phyloP scores from a whole-genome alignment of 306 rosid species.

The Calophaca sinica region DNA sequence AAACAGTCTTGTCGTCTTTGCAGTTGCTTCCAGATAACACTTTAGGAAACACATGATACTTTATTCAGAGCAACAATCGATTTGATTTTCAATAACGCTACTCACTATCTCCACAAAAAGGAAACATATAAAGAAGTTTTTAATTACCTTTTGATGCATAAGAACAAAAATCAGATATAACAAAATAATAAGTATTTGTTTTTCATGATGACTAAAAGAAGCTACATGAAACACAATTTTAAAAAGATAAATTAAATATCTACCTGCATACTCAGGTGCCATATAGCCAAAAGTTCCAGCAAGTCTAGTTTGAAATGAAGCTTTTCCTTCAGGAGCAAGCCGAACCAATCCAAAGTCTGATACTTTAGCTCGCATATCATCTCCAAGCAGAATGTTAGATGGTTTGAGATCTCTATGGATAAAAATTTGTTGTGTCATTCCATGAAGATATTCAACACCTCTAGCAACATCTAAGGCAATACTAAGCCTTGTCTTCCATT shows the following conservation, averaged over 20 bases:
- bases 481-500: constrained; percentile 78
- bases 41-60: too few relatives aligned
- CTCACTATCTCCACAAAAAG: too few relatives aligned
- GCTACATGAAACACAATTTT: not conserved
- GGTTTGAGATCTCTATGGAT: constrained; percentile 97
- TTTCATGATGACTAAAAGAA: not conserved
- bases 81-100: too few relatives aligned
- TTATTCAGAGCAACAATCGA: too few relatives aligned
- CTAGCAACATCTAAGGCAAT: constrained; percentile 95
- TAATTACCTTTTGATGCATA: too few relatives aligned
- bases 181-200: not conserved
- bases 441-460: constrained; percentile 89
- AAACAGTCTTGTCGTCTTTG: too few relatives aligned
- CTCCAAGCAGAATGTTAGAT: constrained; percentile 92
- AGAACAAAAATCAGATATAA: too few relatives aligned
- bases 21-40: too few relatives aligned
- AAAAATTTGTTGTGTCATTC: constrained; percentile 79
- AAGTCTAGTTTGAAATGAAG: constrained; percentile 77
- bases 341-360: constrained; percentile 95
- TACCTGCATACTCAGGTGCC: constrained; percentile 97
- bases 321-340: constrained; percentile 90
- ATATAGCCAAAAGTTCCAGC: constrained; percentile 98
- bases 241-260: not conserved
- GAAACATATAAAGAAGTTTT: too few relatives aligned
- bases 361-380: constrained; percentile 88